phyloP scores from a whole-genome alignment of 1,284 basidiomycete genomes.

The Polyporus tsugae region DNA sequence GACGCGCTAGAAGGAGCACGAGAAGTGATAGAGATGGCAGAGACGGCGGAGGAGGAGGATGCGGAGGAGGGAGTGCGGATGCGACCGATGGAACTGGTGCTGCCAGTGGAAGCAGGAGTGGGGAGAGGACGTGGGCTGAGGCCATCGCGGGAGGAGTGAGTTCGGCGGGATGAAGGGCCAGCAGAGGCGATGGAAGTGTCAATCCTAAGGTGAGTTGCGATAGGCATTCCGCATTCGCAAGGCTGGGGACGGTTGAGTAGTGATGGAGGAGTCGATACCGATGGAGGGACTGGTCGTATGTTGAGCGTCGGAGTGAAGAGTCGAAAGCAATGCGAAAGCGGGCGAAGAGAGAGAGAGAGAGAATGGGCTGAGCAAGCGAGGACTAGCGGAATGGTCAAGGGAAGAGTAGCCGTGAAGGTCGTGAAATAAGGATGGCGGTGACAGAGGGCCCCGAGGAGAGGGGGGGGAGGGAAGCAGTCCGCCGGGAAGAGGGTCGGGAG shows the following conservation, averaged over 20 bases:
- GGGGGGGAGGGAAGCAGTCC: constrained; percentile 20
- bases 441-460: constrained; percentile 22
- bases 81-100: constrained; percentile 30
- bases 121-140: constrained; percentile 21
- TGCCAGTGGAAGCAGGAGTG: constrained; percentile 31
- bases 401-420: constrained; percentile 22
- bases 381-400: constrained; percentile 17
- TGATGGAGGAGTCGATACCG: not conserved
- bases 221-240: constrained; percentile 42
- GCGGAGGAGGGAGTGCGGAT: constrained; percentile 38
- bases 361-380: constrained; percentile 22
- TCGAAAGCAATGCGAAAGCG: constrained; percentile 29
- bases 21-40: constrained; percentile 32
- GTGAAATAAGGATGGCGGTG: constrained; percentile 27
- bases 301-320: constrained; percentile 1
- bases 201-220: constrained; percentile 51
- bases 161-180: constrained; percentile 45
- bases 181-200: constrained; percentile 51
- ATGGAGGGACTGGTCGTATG: constrained; percentile 7
- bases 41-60: constrained; percentile 38
- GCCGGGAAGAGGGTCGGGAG: constrained; percentile 17
- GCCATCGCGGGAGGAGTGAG: constrained; percentile 24
- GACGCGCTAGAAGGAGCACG: constrained; percentile 30
- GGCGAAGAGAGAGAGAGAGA: constrained; percentile 16
- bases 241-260: constrained; percentile 2